phyloP scores from a whole-genome alignment of 768 basidiomycete genomes.

The Hortiboletus campestris region DNA sequence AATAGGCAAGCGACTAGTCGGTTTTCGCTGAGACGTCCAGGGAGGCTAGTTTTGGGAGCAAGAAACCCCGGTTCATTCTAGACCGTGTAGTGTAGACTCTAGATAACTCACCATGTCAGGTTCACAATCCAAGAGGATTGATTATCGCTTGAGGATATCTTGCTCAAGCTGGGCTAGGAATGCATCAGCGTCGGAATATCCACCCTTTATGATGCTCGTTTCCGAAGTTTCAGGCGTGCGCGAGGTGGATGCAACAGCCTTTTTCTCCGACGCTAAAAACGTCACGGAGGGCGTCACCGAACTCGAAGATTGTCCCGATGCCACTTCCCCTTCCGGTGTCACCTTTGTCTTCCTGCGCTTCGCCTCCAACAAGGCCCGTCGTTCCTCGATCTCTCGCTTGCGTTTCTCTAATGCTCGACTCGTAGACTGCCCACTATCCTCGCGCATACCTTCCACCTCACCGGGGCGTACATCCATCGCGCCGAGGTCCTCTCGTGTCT shows the following conservation, averaged over 20 bases:
- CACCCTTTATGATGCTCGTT: conserved; percentile 20
- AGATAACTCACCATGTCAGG: neutral
- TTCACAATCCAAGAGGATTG: neutral
- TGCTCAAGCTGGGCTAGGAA: conserved; percentile 67
- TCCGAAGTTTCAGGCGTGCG: conserved; percentile 26
- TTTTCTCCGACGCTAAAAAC: conserved; percentile 39
- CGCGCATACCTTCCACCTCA: conserved; percentile 76
- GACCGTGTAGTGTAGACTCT: neutral
- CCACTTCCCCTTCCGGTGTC: conserved; percentile 3
- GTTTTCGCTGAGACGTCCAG: conserved; percentile 50
- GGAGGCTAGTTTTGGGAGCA: conserved; percentile 44
- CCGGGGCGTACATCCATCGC: conserved; percentile 63
- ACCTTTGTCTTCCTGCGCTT: conserved; percentile 57
- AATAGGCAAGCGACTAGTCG: conserved; percentile 39
- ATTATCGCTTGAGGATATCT: conserved; percentile 44
- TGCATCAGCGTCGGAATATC: conserved; percentile 44
- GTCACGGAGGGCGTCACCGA: neutral
- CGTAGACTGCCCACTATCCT: conserved; percentile 30
- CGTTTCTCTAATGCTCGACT: conserved; percentile 65
- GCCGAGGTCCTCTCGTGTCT: conserved; percentile 54
- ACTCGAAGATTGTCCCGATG: neutral
- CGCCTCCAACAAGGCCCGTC: conserved; percentile 56
- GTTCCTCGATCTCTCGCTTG: conserved; percentile 70
- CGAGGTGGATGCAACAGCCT: conserved; percentile 16
- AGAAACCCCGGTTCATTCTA: conserved; percentile 12